phyloP scores from a whole-genome alignment of 192 early-diverging fungal genomes.

The Thoreauomyces humboldtii region DNA sequence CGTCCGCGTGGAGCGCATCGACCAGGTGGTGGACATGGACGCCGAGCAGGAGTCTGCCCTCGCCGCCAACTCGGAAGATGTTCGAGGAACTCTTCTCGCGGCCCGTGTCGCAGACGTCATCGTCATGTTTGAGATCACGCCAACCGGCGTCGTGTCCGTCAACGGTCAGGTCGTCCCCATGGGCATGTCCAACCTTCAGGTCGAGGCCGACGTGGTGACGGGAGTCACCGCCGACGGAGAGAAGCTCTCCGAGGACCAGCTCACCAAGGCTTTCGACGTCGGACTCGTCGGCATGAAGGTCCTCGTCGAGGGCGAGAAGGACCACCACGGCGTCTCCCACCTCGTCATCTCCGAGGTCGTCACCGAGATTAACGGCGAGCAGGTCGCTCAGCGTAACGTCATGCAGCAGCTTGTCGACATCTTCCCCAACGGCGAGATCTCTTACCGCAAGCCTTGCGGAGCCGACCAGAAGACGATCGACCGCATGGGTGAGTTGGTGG shows the following conservation, averaged over 20 bases:
- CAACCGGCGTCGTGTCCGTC: conserved; percentile 28
- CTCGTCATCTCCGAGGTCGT: conserved; percentile 38
- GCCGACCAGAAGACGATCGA: not conserved
- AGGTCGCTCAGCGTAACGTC: conserved; percentile 25
- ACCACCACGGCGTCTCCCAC: conserved; percentile 19
- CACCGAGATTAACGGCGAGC: conserved; percentile 33
- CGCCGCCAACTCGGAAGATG: not conserved
- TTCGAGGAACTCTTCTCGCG: conserved; percentile 21
- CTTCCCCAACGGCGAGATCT: conserved; percentile 26
- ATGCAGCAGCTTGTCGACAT: conserved; percentile 39
- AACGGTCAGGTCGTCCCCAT: conserved; percentile 36
- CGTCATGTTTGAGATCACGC: conserved; percentile 36
- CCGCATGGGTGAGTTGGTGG: conserved; percentile 3
- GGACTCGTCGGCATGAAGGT: conserved; percentile 39
- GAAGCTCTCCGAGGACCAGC: conserved; percentile 16
- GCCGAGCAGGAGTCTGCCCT: not conserved
- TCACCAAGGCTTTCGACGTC: conserved; percentile 24
- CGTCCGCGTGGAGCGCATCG: conserved; percentile 31
- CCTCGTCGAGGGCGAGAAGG: conserved; percentile 21
- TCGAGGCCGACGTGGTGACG: conserved; percentile 32
- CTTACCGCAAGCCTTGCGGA: conserved; percentile 23
- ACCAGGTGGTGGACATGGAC: conserved; percentile 31
- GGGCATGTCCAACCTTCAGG: conserved; percentile 33
- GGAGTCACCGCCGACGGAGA: conserved; percentile 23
- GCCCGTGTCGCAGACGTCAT: conserved; percentile 27